phyloP scores from a whole-genome alignment of 1,284 basidiomycete genomes.

The Ganoderma sinense region DNA sequence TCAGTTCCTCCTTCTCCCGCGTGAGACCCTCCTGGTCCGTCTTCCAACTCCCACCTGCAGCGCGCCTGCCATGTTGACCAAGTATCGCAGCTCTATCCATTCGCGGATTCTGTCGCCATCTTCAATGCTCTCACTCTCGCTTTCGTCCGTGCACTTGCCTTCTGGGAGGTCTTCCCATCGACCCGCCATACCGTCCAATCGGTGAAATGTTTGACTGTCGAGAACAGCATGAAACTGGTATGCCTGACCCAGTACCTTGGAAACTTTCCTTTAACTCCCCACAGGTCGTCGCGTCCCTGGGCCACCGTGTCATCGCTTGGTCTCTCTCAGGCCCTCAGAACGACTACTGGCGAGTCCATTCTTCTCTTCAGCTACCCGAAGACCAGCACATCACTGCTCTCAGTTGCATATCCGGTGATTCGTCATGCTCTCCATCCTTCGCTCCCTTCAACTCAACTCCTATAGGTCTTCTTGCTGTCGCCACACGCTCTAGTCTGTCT shows the following conservation, averaged over 20 bases:
- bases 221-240: constrained; percentile 81
- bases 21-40: constrained; percentile 66
- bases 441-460: constrained; percentile 23
- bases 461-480: constrained; percentile 75
- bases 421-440: not conserved
- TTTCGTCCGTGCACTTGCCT: constrained; percentile 71
- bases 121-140: constrained; percentile 69
- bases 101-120: constrained; percentile 71
- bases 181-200: constrained; percentile 49
- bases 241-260: constrained; percentile 35
- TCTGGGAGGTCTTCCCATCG: constrained; percentile 80
- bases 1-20: constrained; percentile 62
- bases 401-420: constrained; percentile 73
- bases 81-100: constrained; percentile 67
- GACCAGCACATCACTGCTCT: constrained; percentile 63
- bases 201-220: constrained; percentile 72
- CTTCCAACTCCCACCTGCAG: constrained; percentile 7
- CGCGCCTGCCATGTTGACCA: constrained; percentile 5
- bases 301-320: constrained; percentile 75
- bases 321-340: constrained; percentile 67
- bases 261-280: constrained; percentile 14
- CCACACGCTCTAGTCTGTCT: constrained; percentile 62
- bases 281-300: constrained; percentile 77
- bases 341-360: constrained; percentile 79
- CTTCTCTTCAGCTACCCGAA: constrained; percentile 69